Evolutionary conservation across 2,329 filamentous ascomycete species (phyloP).

Genomic region (Bipolaris sorokiniana): DNA sequence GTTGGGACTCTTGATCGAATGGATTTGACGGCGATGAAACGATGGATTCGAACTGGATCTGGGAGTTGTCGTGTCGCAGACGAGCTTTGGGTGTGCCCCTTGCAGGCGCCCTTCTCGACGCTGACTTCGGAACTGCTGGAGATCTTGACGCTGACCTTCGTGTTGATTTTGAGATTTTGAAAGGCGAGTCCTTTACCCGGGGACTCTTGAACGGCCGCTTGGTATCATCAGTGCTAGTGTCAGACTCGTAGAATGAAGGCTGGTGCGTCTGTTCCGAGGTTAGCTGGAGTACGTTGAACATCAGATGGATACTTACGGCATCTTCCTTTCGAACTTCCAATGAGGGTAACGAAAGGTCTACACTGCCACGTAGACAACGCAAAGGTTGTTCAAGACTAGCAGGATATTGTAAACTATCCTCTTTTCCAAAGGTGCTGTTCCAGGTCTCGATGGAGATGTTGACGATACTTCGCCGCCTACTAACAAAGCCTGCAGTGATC

Average conservation of each 20-base stretch:
- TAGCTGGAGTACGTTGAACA: conserved; percentile 52
- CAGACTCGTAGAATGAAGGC: conserved; percentile 50
- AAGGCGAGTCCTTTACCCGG: conserved; percentile 36
- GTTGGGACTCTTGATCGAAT: conserved; percentile 66
- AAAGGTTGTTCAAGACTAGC: conserved; percentile 67
- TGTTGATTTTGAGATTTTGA: conserved; percentile 31
- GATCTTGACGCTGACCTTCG: conserved; percentile 36
- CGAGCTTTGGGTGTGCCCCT: conserved; percentile 56
- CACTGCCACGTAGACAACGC: conserved; percentile 62
- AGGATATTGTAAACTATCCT: conserved; percentile 68
- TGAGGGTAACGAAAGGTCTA: conserved; percentile 58
- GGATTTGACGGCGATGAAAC: conserved; percentile 62
- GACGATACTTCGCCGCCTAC: conserved; percentile 57
- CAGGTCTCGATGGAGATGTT: conserved; percentile 66
- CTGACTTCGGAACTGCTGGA: conserved; percentile 30
- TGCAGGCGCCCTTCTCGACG: conserved; percentile 29
- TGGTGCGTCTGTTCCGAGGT: conserved; percentile 23
- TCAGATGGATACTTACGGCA: conserved; percentile 46
- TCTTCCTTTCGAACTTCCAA: conserved; percentile 50
- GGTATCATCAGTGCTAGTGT: conserved; percentile 27
- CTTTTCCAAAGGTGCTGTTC: conserved; percentile 71
- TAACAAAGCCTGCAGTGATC: conserved; percentile 61
- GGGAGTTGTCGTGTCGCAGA: conserved; percentile 79
- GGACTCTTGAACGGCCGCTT: conserved; percentile 28
- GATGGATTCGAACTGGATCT: conserved; percentile 76